These are phyloP conservation scores for Russula foetens DNA, from an alignment of 768 basidiomycete genomes.

Conservation along the genomic window DNA sequence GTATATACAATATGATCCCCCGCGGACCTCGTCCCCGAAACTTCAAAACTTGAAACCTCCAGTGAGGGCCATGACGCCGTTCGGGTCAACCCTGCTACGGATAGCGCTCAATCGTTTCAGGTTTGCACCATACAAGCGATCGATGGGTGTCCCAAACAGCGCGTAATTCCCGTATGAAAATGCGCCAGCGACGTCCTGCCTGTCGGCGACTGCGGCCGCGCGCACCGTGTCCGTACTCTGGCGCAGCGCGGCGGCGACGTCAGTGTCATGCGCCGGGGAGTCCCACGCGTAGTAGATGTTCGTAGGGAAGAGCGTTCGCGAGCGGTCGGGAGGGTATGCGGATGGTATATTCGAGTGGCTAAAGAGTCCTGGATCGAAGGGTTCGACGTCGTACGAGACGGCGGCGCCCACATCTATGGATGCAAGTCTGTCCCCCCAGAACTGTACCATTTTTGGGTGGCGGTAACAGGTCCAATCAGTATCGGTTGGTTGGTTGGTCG, in stretches of 20 bases:
- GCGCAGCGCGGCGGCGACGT: background rate
- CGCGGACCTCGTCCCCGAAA: background rate
- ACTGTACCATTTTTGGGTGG: background rate
- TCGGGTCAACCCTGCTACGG: slow-evolving; percentile 9
- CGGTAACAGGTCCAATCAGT: background rate
- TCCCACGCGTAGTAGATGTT: slow-evolving; percentile 18
- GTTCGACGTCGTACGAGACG: slow-evolving; percentile 12
- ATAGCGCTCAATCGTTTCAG: slow-evolving; percentile 12
- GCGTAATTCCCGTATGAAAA: slow-evolving; percentile 21
- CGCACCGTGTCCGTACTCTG: background rate
- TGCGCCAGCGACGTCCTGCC: slow-evolving; percentile 13
- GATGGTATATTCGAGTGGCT: slow-evolving; percentile 1
- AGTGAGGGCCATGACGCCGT: slow-evolving; percentile 19
- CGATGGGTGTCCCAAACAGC: slow-evolving; percentile 9
- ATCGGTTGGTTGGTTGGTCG: background rate
- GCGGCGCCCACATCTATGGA: background rate
- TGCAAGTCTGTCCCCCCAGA: background rate
- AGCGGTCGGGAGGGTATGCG: slow-evolving; percentile 20
- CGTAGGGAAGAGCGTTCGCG: slow-evolving; percentile 12
- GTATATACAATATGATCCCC: background rate
- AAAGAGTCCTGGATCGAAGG: slow-evolving; percentile 12
- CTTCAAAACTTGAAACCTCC: slow-evolving; percentile 21
- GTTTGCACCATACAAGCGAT: slow-evolving; percentile 17
- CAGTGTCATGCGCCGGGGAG: background rate
- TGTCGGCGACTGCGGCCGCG: slow-evolving; percentile 9